Evolutionary conservation across 179 eudicot species (phyloP).

Genomic region (Heliamphora pulchella): DNA sequence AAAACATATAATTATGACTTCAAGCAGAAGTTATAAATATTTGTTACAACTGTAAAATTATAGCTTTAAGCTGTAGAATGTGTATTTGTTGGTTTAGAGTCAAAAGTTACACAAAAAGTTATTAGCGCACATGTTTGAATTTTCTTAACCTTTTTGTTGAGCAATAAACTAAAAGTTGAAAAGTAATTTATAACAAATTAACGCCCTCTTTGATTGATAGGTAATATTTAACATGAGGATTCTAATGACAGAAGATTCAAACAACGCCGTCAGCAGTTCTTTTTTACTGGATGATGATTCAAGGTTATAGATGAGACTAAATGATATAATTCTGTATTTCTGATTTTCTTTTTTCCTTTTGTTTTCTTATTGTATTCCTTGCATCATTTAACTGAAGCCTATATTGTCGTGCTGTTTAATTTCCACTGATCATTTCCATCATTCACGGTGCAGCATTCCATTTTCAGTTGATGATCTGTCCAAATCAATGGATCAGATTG

Average conservation of each 20-base stretch:
- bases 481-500: conserved; percentile 66
- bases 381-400: neutral
- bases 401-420: neutral
- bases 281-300: conserved; percentile 89
- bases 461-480: conserved; percentile 74
- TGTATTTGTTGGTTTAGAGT: too few relatives aligned
- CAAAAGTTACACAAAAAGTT: too few relatives aligned
- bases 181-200: too few relatives aligned
- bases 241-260: conserved; percentile 87
- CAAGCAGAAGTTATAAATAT: too few relatives aligned
- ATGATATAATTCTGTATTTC: neutral
- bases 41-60: too few relatives aligned
- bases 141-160: too few relatives aligned
- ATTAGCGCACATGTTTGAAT: too few relatives aligned
- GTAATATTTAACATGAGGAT: conserved; percentile 81
- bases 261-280: conserved; percentile 76
- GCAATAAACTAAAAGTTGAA: too few relatives aligned
- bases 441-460: conserved; percentile 47
- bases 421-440: neutral
- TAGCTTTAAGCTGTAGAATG: too few relatives aligned
- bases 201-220: conserved; percentile 25
- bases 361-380: conserved; percentile 2
- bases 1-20: too few relatives aligned
- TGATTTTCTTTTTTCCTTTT: neutral
- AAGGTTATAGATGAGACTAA: conserved; percentile 36